A percentile compares a stretch with the other conserved stretches of the same genome.
These are phyloP conservation scores for Botryotinia convoluta DNA, from an alignment of 2,329 filamentous ascomycete species.

Conservation along the genomic window DNA sequence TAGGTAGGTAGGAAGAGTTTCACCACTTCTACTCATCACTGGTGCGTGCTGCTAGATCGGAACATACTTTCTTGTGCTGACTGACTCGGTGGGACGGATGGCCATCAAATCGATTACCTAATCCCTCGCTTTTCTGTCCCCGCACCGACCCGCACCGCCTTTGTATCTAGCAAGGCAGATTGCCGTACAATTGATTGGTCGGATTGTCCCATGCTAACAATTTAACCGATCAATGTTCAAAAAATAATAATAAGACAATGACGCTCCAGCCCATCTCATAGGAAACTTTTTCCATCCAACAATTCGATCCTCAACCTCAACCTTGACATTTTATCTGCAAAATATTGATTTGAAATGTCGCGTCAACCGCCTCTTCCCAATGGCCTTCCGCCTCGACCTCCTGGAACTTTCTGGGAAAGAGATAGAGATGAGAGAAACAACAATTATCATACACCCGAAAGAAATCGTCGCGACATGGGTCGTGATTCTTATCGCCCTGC, in stretches of 20 bases:
- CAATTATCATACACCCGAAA: conserved; percentile 6
- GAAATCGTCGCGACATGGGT: not conserved
- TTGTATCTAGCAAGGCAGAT: not conserved
- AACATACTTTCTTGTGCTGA: not conserved
- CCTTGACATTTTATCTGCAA: not conserved
- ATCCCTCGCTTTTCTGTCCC: not conserved
- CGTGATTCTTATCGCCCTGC: conserved; percentile 30
- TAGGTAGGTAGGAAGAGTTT: no score
- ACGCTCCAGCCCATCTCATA: not conserved
- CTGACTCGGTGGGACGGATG: not conserved
- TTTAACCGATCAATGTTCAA: not conserved
- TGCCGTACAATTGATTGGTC: not conserved
- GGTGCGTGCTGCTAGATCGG: no score
- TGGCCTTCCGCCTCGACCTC: conserved; percentile 31
- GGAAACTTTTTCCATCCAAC: not conserved
- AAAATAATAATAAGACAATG: not conserved
- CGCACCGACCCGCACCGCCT: not conserved
- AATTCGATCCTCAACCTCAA: not conserved
- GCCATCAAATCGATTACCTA: not conserved
- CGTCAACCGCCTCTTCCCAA: conserved; percentile 34
- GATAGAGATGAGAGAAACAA: conserved; percentile 8
- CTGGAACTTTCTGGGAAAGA: not conserved
- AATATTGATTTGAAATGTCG: conserved; percentile 28
- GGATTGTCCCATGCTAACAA: not conserved
- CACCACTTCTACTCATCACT: no score